A percentile compares a stretch with the other conserved stretches of the same genome.
Evolutionary conservation across 192 early-diverging fungal genomes (phyloP).

Genomic region (Podila verticillata): DNA sequence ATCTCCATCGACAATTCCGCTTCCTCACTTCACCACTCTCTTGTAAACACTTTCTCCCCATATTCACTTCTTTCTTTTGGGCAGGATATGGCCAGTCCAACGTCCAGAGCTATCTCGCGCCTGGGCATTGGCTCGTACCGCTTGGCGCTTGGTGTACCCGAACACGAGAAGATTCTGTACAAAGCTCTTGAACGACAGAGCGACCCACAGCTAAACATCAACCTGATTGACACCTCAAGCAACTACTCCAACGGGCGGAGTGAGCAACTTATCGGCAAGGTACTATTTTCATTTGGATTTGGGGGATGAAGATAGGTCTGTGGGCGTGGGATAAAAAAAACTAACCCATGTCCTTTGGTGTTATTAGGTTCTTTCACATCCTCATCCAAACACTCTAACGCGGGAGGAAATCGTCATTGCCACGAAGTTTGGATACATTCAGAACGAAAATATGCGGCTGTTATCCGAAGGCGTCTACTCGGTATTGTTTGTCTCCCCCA

Average conservation of each 20-base stretch:
- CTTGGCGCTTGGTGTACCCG: slow-evolving; percentile 17
- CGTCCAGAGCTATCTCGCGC: slow-evolving; percentile 72
- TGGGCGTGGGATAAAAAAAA: background rate
- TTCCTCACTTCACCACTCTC: background rate
- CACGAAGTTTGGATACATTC: slow-evolving; percentile 53
- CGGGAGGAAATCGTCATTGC: slow-evolving; percentile 36
- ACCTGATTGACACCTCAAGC: slow-evolving; percentile 50
- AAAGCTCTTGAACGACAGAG: slow-evolving; percentile 38
- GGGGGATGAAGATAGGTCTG: too few species aligned
- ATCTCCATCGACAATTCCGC: too few species aligned
- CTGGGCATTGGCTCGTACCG: slow-evolving; percentile 47
- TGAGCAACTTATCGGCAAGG: slow-evolving; percentile 51
- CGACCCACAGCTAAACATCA: slow-evolving; percentile 41
- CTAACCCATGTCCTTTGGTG: background rate
- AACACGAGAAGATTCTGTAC: slow-evolving; percentile 43
- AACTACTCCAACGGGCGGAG: slow-evolving; percentile 49
- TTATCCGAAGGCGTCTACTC: slow-evolving; percentile 36
- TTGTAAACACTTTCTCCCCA: background rate
- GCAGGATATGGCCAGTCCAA: slow-evolving; percentile 52
- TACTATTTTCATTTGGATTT: too few species aligned
- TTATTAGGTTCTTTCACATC: slow-evolving; percentile 25
- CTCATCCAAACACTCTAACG: slow-evolving; percentile 27
- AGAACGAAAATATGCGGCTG: slow-evolving; percentile 47
- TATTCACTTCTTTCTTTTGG: background rate
- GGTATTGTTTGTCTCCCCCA: slow-evolving; percentile 8